Evolutionary conservation across 2,329 filamentous ascomycete species (phyloP), one percentile per base, ranked within the genome.

Genomic region (Xylariaceae sp.): DNA sequence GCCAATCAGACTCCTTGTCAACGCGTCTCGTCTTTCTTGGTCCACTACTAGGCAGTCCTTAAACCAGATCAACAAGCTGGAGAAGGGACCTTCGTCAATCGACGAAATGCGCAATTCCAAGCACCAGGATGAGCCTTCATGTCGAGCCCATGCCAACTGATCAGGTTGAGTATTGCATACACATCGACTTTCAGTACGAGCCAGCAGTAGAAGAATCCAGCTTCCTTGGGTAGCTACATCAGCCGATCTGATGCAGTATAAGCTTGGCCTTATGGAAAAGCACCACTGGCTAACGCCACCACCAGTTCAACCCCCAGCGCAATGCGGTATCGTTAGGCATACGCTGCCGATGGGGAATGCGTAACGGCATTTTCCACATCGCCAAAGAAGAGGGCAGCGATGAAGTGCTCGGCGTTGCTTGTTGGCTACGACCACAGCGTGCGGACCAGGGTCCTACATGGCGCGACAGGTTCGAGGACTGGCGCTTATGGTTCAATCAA

Each of bases 281-380:
- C 7, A 8, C 2, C 18, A 15, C 16, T 47, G 4, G 41, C 55
- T 57, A 44, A 55, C 34, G 19, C 26, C 12, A 1, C 18, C 21
- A 21, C 40, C 16, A 85, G 80, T 85, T 86, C 70, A 80, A 80
- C 50, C 67, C 75, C 15, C 65, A 74, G 44, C 79, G 85, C 29
- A 88, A 88, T 63, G 78, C 78, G 54, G 77, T 77, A 30, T 87
- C 84, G 13, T 74, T 88, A 15, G 77, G 76, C 1, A 80, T 86
- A 1, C 80, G 87, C 49, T 88, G 86, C 70, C 74, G 75, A 59
- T 89, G 86, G 82, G 85, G 86, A 22, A 86, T 89, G 67, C 76
- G 79, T 49, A 83, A 86, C 65, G 84, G 80, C 49, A 77, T 87
- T 36, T 87, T 89, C 71, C 80, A 86, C 61, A 83, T 89, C 54